Base-by-base conservation (phyloP, 23 red algal genomes). In the Cyanidiococcus yangmingshanensis region DNA sequence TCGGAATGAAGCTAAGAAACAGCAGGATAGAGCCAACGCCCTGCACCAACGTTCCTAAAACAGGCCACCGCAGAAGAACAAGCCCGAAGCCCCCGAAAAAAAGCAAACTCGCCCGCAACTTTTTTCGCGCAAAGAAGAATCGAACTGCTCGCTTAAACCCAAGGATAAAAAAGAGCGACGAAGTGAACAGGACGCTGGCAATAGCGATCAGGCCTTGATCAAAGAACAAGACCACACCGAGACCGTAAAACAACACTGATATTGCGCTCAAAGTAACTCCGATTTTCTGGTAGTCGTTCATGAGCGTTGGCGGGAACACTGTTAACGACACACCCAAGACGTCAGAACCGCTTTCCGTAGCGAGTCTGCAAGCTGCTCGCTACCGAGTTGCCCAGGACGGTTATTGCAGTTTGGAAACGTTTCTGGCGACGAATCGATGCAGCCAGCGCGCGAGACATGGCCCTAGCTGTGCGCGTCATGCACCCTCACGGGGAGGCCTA, bases 241-340 rank as follows among this genome's bases (percentile, higher is more conserved):
- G 84, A 12, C 79, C 63, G 34, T 82, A 77, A 74, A 98, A 98
- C 25, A 83, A 75, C 0, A 98, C 74, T 51, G 87, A 88, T 57
- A 86, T 90, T 21, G 86, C 85, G 34, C 84, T 98, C 31, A 98
- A 83, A 36, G 87, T 88, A 59, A 98, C 90, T 40, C 94, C 94
- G 38, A 98, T 98, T 76, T 98, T 74, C 79, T 80, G 57, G 57
- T 3, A 81, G 41, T 81, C 78, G 45, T 81, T 58, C 78, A 81
- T 81, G 1, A n/a, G n/a, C n/a, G n/a, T n/a, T n/a, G n/a, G n/a
- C n/a, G n/a, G n/a, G n/a, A n/a, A n/a, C n/a, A n/a, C n/a, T n/a
- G n/a, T n/a, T n/a, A n/a, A n/a, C n/a, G n/a, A n/a, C n/a, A n/a
- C n/a, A n/a, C n/a, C n/a, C n/a, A n/a, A n/a, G n/a, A n/a, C n/a